phyloP scores from a whole-genome alignment of 2,329 filamentous ascomycete species.

The Metarhizium album region DNA sequence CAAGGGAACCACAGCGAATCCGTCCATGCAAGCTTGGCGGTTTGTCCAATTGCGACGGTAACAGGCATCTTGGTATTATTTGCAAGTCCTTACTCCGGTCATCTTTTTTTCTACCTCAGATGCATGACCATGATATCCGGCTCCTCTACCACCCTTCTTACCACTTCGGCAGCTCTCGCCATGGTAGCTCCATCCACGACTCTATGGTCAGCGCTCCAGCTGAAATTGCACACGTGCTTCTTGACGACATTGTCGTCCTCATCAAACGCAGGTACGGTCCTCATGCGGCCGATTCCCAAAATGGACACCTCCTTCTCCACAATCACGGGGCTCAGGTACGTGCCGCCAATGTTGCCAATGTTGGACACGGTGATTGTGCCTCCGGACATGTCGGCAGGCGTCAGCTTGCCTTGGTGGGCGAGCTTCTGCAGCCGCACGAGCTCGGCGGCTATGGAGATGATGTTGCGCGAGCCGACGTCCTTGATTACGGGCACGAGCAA shows the following conservation, averaged over 20 bases:
- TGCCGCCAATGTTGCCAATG: slow-evolving; percentile 89
- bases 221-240: slow-evolving; percentile 79
- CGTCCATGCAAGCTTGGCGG: too few species aligned
- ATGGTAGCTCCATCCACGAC: slow-evolving; percentile 92
- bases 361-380: slow-evolving; percentile 95
- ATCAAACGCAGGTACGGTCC: slow-evolving; percentile 69
- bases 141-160: slow-evolving; percentile 68
- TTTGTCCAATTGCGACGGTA: too few species aligned
- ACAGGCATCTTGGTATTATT: not conserved
- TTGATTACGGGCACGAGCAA: slow-evolving; percentile 87
- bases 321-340: slow-evolving; percentile 83
- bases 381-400: slow-evolving; percentile 63
- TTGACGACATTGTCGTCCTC: slow-evolving; percentile 50
- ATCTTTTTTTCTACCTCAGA: slow-evolving; percentile 43
- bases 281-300: slow-evolving; percentile 74
- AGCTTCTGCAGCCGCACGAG: slow-evolving; percentile 62
- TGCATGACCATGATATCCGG: slow-evolving; percentile 81
- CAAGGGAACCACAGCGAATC: too few species aligned
- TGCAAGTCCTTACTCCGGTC: not conserved
- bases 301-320: slow-evolving; percentile 88
- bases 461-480: slow-evolving; percentile 66
- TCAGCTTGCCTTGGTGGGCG: slow-evolving; percentile 64
- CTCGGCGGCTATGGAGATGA: slow-evolving; percentile 68
- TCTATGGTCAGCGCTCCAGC: slow-evolving; percentile 92
- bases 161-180: slow-evolving; percentile 77